Conservation (phyloP, 768 basidiomycete species). For the Phylloporus rhodoxanthus region DNA sequence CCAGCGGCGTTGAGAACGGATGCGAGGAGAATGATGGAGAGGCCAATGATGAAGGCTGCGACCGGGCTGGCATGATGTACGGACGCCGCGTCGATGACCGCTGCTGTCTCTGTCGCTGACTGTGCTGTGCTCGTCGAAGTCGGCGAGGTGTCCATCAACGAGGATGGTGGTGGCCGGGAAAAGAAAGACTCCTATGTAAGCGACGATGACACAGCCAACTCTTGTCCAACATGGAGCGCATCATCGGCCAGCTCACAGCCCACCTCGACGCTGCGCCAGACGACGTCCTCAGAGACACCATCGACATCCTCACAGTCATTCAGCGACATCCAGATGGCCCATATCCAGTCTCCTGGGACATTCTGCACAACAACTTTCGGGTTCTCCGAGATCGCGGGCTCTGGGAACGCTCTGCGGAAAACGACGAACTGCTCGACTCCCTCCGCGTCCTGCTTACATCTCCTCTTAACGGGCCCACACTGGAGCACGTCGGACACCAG, state of each 20-base stretch:
- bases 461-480: background rate
- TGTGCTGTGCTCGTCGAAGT: slow-evolving; percentile 16
- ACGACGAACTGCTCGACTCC: slow-evolving; percentile 24
- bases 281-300: slow-evolving; percentile 19
- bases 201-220: background rate
- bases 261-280: slow-evolving; percentile 6
- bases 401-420: slow-evolving; percentile 24
- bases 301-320: slow-evolving; percentile 16
- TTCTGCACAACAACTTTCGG: slow-evolving; percentile 16
- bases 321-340: slow-evolving; percentile 19
- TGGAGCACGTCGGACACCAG: background rate
- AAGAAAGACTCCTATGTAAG: slow-evolving; percentile 17
- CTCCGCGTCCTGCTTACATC: slow-evolving; percentile 16
- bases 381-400: slow-evolving; percentile 21
- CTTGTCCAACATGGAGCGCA: slow-evolving; percentile 19
- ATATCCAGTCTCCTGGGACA: slow-evolving; percentile 21
- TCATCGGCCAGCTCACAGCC: slow-evolving; percentile 23
- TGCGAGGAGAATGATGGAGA: slow-evolving; percentile 77
- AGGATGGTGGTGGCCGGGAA: background rate
- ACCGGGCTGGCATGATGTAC: slow-evolving; percentile 49
- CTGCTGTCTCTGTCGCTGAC: slow-evolving; percentile 10
- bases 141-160: slow-evolving; percentile 18
- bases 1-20: slow-evolving; percentile 88
- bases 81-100: slow-evolving; percentile 20
- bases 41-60: slow-evolving; percentile 75